Evolutionary conservation across 2,329 filamentous ascomycete species (phyloP).

Genomic region (Alternaria angustiovoidea): DNA sequence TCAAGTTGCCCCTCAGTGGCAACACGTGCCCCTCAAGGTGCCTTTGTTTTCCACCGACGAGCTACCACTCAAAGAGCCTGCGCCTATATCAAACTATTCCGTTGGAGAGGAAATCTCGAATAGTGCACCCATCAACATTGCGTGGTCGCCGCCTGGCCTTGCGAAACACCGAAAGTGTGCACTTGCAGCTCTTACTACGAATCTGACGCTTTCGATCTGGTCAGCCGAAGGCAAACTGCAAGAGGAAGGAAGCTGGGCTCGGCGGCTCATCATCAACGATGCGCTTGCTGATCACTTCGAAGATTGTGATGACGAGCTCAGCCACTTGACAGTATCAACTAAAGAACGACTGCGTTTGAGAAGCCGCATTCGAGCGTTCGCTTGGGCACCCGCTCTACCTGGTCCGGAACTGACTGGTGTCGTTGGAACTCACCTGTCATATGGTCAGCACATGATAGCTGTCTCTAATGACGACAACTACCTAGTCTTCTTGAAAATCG

Average conservation of each 20-base stretch:
- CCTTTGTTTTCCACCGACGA: conserved; percentile 63
- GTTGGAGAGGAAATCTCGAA: conserved; percentile 67
- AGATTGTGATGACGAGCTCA: conserved; percentile 17
- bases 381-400: conserved; percentile 50
- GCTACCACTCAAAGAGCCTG: conserved; percentile 55
- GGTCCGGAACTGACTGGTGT: conserved; percentile 10
- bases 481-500: conserved; percentile 48
- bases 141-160: conserved; percentile 66
- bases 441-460: conserved; percentile 46
- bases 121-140: conserved; percentile 58
- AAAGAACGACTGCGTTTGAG: conserved; percentile 50
- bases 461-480: conserved; percentile 55
- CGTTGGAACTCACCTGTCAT: conserved; percentile 39
- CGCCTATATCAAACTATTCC: conserved; percentile 59
- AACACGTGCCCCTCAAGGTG: conserved; percentile 54
- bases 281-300: conserved; percentile 53
- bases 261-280: conserved; percentile 63
- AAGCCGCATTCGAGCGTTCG: conserved; percentile 52
- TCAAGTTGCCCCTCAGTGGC: conserved; percentile 45
- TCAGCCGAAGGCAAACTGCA: conserved; percentile 56
- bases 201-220: conserved; percentile 65
- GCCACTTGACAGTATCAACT: conserved; percentile 18
- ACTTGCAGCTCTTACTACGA: conserved; percentile 65
- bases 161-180: conserved; percentile 62
- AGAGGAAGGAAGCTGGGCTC: conserved; percentile 59